phyloP scores from a whole-genome alignment of 2,329 filamentous ascomycete species.

The Stagonosporopsis chrysanthemi region DNA sequence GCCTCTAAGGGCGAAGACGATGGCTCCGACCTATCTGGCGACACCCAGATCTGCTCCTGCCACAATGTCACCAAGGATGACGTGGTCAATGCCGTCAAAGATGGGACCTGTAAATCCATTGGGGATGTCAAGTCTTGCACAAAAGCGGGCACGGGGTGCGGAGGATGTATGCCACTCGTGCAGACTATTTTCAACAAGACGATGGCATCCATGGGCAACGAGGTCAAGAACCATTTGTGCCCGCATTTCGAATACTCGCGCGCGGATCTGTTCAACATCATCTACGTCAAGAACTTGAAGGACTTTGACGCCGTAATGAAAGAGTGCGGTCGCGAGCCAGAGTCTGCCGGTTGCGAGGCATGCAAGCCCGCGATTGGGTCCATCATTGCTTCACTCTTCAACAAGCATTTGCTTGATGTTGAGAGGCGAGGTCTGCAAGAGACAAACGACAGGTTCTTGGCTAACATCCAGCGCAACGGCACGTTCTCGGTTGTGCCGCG shows the following conservation, averaged over 20 bases:
- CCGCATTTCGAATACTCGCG: conserved; percentile 84
- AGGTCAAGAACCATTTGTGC: conserved; percentile 87
- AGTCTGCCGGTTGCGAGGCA: conserved; percentile 81
- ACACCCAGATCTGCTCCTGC: conserved; percentile 90
- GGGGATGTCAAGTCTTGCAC: conserved; percentile 87
- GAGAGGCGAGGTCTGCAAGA: conserved; percentile 80
- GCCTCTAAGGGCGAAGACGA: conserved; percentile 74
- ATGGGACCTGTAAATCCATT: conserved; percentile 80
- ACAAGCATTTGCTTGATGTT: conserved; percentile 79
- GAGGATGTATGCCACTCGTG: conserved; percentile 87
- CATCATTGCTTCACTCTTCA: conserved; percentile 83
- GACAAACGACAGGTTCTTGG: conserved; percentile 87
- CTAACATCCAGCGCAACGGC: conserved; percentile 89
- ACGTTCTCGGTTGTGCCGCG: conserved; percentile 89
- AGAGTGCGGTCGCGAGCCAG: conserved; percentile 73
- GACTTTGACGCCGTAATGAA: conserved; percentile 80
- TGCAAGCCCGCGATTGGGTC: conserved; percentile 85
- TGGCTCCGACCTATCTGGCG: conserved; percentile 79
- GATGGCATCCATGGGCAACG: conserved; percentile 83
- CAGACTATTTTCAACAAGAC: conserved; percentile 90
- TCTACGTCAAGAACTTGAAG: conserved; percentile 79
- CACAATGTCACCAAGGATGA: conserved; percentile 92
- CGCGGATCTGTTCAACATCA: conserved; percentile 88
- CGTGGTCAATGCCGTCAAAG: conserved; percentile 74
- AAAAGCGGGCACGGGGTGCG: conserved; percentile 89